Conservation (phyloP, 108 stramenopile genomes). For the Fistulifera pelliculosa region DNA sequence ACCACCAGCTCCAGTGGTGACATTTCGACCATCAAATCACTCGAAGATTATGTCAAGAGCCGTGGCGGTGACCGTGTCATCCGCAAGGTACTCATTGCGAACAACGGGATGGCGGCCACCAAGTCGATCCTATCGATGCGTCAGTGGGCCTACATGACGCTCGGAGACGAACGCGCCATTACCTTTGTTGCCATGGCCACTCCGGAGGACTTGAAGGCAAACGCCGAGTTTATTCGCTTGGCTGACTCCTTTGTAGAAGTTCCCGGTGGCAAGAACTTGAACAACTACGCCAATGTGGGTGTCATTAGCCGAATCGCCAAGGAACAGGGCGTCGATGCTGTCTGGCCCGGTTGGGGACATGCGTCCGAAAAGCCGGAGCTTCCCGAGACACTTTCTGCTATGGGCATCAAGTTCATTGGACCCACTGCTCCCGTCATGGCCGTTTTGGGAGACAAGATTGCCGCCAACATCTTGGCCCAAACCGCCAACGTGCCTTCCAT, state of each 20-base stretch:
- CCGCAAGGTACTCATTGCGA: slow-evolving; percentile 86
- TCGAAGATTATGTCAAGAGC: slow-evolving; percentile 83
- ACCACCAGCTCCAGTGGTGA: slow-evolving; percentile 10
- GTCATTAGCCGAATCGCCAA: slow-evolving; percentile 76
- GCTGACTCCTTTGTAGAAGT: slow-evolving; percentile 93
- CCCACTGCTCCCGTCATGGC: slow-evolving; percentile 91
- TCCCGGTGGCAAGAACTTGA: slow-evolving; percentile 82
- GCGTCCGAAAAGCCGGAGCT: slow-evolving; percentile 90
- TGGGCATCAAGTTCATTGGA: slow-evolving; percentile 92
- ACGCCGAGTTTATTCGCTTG: slow-evolving; percentile 95
- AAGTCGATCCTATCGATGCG: slow-evolving; percentile 97
- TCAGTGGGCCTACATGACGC: slow-evolving; percentile 97
- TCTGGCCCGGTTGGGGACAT: slow-evolving; percentile 96
- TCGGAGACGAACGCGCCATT: slow-evolving; percentile 91
- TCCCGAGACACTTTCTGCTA: slow-evolving; percentile 45
- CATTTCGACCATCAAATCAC: slow-evolving; percentile 17
- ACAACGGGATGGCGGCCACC: slow-evolving; percentile 99
- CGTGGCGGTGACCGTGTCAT: slow-evolving; percentile 84
- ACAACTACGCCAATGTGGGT: slow-evolving; percentile 94
- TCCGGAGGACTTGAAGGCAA: slow-evolving; percentile 94
- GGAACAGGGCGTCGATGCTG: slow-evolving; percentile 85
- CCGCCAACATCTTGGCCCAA: slow-evolving; percentile 92
- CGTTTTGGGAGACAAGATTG: slow-evolving; percentile 93
- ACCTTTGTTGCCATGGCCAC: slow-evolving; percentile 98
- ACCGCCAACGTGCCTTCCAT: slow-evolving; percentile 94